Percentiles rank a stretch among this genome's conserved stretches.
Evolutionary conservation across 768 basidiomycete genomes (phyloP).

Genomic region (Coprinopsis strossmayeri): DNA sequence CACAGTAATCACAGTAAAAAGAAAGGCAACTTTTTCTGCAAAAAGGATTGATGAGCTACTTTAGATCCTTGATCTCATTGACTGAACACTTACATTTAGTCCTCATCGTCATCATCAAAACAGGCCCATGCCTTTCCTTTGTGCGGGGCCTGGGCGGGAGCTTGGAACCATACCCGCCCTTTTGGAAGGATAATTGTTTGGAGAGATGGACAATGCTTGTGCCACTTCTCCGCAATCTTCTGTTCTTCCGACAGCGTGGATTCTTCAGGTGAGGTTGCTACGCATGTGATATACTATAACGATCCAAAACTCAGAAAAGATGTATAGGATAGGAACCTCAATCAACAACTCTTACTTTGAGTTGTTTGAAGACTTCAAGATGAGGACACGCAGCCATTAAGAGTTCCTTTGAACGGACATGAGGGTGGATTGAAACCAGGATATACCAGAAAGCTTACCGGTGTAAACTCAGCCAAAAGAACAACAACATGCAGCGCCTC

Average conservation of each 20-base stretch:
- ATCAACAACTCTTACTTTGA: not conserved
- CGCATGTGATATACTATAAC: slow-evolving; percentile 51
- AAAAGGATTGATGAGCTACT: no score
- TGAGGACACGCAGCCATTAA: slow-evolving; percentile 33
- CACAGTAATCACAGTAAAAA: no score
- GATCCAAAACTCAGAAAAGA: slow-evolving; percentile 1
- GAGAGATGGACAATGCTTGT: slow-evolving; percentile 50
- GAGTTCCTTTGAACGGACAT: slow-evolving; percentile 28
- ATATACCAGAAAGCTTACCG: slow-evolving; percentile 27
- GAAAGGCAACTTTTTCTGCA: no score
- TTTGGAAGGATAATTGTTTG: slow-evolving; percentile 59
- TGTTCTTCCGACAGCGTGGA: slow-evolving; percentile 34
- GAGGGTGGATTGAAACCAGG: slow-evolving; percentile 6
- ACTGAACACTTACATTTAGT: no score
- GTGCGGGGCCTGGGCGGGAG: not conserved
- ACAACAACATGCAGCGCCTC: slow-evolving; percentile 60
- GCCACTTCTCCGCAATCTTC: slow-evolving; percentile 49
- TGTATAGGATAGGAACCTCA: not conserved
- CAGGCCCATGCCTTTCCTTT: slow-evolving; percentile 1
- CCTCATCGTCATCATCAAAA: slow-evolving; percentile 2
- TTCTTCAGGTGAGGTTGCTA: slow-evolving; percentile 35
- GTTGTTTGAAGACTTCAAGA: slow-evolving; percentile 37
- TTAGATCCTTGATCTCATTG: no score
- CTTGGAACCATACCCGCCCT: slow-evolving; percentile 57
- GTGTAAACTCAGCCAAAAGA: slow-evolving; percentile 40